These are phyloP conservation scores for Lasiosphaeria ovina DNA, from an alignment of 495 filamentous ascomycete species.

Conservation along the genomic window DNA sequence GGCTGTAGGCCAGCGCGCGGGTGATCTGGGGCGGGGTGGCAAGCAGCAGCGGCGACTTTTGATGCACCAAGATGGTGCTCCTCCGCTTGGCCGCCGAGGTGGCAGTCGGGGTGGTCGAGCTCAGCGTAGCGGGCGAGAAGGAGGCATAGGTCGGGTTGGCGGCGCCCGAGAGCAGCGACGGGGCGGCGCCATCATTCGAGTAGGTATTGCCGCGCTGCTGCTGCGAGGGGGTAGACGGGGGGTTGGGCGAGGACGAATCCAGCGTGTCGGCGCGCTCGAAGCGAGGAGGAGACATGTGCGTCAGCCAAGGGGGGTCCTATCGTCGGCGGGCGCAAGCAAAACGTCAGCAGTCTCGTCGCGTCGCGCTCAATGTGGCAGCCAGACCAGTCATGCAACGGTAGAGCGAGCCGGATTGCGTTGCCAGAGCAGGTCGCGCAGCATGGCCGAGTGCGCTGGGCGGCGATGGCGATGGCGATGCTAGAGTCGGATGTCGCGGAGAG, in stretches of 20 bases:
- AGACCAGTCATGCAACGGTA: conserved; percentile 7
- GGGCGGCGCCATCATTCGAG: conserved; percentile 26
- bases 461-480: neutral
- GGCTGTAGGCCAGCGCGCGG: conserved; percentile 85
- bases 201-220: conserved; percentile 20
- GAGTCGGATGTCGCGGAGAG: too few species aligned
- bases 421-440: conserved; percentile 8
- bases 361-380: too few species aligned
- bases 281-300: conserved; percentile 49
- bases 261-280: conserved; percentile 35
- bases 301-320: conserved; percentile 49
- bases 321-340: conserved; percentile 13
- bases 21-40: conserved; percentile 94
- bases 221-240: conserved; percentile 26
- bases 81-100: conserved; percentile 71
- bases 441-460: neutral
- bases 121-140: conserved; percentile 81
- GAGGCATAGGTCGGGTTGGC: conserved; percentile 34
- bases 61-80: conserved; percentile 90
- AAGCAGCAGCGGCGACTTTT: conserved; percentile 89
- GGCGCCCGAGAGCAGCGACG: conserved; percentile 21
- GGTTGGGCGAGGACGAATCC: conserved; percentile 23
- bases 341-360: conserved; percentile 21
- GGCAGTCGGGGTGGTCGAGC: conserved; percentile 47
- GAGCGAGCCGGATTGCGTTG: neutral